Conservation (phyloP, 1,139 yeast species). For the Saccharomyces hybrid region DNA sequence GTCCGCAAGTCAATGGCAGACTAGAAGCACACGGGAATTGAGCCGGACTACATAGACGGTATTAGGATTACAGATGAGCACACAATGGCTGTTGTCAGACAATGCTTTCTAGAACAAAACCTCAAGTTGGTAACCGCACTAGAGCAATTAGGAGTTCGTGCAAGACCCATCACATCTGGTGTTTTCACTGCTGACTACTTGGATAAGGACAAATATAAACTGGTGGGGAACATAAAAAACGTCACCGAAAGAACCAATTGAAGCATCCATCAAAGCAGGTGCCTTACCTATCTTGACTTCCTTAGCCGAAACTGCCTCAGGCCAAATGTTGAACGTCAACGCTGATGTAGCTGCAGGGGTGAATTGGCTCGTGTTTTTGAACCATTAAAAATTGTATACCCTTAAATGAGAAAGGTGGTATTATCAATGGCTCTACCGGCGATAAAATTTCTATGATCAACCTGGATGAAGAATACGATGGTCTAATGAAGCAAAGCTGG, state of each 20-base stretch:
- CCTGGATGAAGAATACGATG: slow-evolving; percentile 92
- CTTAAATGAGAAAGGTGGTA: slow-evolving; percentile 96
- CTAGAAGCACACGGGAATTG: slow-evolving; percentile 91
- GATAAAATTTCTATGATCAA: slow-evolving; percentile 86
- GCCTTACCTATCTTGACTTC: slow-evolving; percentile 94
- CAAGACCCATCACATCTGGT: slow-evolving; percentile 97
- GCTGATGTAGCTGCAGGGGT: slow-evolving; percentile 99
- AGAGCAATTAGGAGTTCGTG: slow-evolving; percentile 93
- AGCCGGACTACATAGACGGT: slow-evolving; percentile 93
- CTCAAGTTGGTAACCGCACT: slow-evolving; percentile 89
- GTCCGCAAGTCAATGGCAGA: slow-evolving; percentile 94
- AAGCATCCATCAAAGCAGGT: slow-evolving; percentile 92
- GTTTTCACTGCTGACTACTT: slow-evolving; percentile 91
- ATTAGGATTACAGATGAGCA: slow-evolving; percentile 90
- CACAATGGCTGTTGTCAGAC: slow-evolving; percentile 93
- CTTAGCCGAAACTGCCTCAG: slow-evolving; percentile 90
- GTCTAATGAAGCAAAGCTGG: slow-evolving; percentile 88
- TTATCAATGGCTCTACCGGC: slow-evolving; percentile 84
- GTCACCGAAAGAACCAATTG: slow-evolving; percentile 89
- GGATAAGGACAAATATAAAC: slow-evolving; percentile 81
- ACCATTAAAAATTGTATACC: slow-evolving; percentile 92
- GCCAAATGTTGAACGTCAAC: slow-evolving; percentile 92
- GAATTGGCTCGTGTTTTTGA: slow-evolving; percentile 94
- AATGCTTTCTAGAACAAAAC: slow-evolving; percentile 91
- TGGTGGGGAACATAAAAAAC: slow-evolving; percentile 81